Percentiles rank a stretch among this genome's conserved stretches.
Evolutionary conservation across 345 rosid species (phyloP).

Genomic region (Salix caprea): DNA sequence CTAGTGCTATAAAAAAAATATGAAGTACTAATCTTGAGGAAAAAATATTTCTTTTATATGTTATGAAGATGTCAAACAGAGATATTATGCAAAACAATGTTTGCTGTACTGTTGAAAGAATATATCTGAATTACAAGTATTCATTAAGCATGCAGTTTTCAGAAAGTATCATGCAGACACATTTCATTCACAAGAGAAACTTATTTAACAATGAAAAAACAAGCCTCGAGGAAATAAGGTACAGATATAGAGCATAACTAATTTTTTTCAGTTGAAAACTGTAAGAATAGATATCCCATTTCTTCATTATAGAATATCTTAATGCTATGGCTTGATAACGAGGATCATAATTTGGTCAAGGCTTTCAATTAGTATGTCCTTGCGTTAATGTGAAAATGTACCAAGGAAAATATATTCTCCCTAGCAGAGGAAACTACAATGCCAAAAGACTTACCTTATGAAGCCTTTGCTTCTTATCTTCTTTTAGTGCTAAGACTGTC

Average conservation of each 20-base stretch:
- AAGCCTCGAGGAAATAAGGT: background rate
- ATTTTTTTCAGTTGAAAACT: background rate
- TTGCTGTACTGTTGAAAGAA: background rate
- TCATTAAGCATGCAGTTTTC: background rate
- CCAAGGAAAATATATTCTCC: background rate
- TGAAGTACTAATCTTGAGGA: background rate
- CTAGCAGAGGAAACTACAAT: background rate
- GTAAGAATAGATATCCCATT: background rate
- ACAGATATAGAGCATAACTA: background rate
- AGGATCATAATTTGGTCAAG: background rate
- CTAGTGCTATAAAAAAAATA: background rate
- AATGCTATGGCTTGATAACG: background rate
- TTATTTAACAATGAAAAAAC: background rate
- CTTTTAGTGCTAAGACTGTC: conserved; percentile 69
- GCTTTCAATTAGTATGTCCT: background rate
- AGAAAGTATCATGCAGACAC: background rate
- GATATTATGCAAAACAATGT: background rate
- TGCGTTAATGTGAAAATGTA: background rate
- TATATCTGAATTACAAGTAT: background rate
- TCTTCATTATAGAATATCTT: background rate
- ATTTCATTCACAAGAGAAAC: background rate
- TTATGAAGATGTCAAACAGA: background rate
- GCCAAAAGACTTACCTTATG: conserved; percentile 46
- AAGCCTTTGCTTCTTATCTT: conserved; percentile 87
- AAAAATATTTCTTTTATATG: background rate